Conservation (phyloP, 352 stramenopile genomes). For the Phytophthora pistaciae region DNA sequence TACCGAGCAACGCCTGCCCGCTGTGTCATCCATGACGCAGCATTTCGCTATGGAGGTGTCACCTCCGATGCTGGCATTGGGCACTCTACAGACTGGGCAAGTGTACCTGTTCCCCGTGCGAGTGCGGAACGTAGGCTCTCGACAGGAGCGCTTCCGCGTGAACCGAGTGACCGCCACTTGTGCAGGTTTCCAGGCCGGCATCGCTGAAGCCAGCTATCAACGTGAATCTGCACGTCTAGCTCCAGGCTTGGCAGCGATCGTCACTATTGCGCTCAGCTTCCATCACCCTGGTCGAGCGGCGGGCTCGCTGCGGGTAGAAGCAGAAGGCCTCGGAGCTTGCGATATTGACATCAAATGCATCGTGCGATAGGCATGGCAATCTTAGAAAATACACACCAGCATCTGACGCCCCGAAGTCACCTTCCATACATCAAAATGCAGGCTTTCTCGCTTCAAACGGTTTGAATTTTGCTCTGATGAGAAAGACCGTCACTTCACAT, state of each 20-base stretch:
- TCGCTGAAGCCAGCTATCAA: constrained; percentile 68
- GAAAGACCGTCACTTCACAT: background rate
- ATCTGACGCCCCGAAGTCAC: background rate
- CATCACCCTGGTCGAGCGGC: constrained; percentile 53
- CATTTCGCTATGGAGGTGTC: constrained; percentile 72
- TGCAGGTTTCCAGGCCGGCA: constrained; percentile 46
- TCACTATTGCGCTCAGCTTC: constrained; percentile 75
- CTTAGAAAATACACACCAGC: background rate
- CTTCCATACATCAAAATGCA: constrained; percentile 5
- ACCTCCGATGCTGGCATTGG: constrained; percentile 50
- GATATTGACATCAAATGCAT: constrained; percentile 58
- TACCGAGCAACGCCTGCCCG: constrained; percentile 35
- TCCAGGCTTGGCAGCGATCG: constrained; percentile 62
- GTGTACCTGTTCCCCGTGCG: constrained; percentile 78
- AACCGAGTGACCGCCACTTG: constrained; percentile 51
- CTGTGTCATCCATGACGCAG: constrained; percentile 12
- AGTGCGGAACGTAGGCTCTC: constrained; percentile 71
- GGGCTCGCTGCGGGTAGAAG: constrained; percentile 59
- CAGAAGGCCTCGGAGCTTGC: constrained; percentile 56
- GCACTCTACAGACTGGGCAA: constrained; percentile 46
- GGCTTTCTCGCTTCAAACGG: background rate
- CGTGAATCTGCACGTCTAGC: constrained; percentile 64
- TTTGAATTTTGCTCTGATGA: background rate
- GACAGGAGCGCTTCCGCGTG: constrained; percentile 76
- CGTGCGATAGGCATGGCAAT: constrained; percentile 40